phyloP scores from a whole-genome alignment of 2,329 filamentous ascomycete species.

The Botrytis sinoallii region DNA sequence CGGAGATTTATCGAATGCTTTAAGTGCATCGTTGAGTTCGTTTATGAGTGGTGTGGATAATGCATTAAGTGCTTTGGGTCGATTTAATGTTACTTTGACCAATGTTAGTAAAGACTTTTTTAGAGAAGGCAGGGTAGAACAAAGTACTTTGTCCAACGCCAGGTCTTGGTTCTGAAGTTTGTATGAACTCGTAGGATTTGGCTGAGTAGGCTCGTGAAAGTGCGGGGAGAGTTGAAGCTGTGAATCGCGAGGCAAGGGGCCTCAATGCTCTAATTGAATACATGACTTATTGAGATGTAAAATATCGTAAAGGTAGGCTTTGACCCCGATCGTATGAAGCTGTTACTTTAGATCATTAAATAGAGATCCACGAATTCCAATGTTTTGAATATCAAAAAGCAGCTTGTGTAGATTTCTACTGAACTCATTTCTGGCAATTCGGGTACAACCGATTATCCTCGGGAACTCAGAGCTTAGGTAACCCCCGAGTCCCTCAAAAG shows the following conservation, averaged over 20 bases:
- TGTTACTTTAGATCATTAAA: too few species aligned
- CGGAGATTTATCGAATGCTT: slow-evolving; percentile 65
- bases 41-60: slow-evolving; percentile 85
- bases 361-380: background rate
- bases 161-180: slow-evolving; percentile 78
- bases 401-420: background rate
- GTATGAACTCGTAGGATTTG: slow-evolving; percentile 71
- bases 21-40: slow-evolving; percentile 80
- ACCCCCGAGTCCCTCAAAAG: background rate
- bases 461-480: background rate
- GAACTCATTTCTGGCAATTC: background rate
- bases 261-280: slow-evolving; percentile 33
- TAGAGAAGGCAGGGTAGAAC: background rate
- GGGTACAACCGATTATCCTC: slow-evolving; percentile 12
- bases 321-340: background rate
- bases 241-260: slow-evolving; percentile 36
- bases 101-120: slow-evolving; percentile 6
- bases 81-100: slow-evolving; percentile 77
- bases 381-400: background rate
- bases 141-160: slow-evolving; percentile 79
- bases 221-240: slow-evolving; percentile 31
- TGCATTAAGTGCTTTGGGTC: slow-evolving; percentile 93
- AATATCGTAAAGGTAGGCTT: background rate
- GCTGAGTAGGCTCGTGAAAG: slow-evolving; percentile 35
- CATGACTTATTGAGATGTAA: slow-evolving; percentile 29